Base-by-base conservation (phyloP, 208 protist genomes). In the Trypanosoma theileri region DNA sequence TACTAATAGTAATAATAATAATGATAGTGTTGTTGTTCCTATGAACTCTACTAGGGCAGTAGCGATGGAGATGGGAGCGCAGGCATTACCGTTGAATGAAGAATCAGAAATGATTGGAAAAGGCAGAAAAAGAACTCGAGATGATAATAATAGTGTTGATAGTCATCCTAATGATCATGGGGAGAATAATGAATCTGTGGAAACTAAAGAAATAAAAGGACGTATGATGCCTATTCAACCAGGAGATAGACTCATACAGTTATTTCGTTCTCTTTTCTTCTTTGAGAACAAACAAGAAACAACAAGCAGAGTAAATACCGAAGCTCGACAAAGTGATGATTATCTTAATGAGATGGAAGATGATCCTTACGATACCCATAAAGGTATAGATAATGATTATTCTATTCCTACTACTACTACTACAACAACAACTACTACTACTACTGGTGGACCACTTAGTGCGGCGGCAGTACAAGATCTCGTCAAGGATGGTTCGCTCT, bases 401-500 rank as follows among this genome's bases (percentile, higher is more conserved):
- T 22, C 10, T 35, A 56, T 22, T 3, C 51, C 51, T 4, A 16
- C 1, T 22, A 44, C 22, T 11, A 56, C 21, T 50, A 51, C 62
- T 14, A 56, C 57, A 1, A 50, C 58, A n/a, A 51, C 11, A 9
- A 44, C 22, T 11, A 56, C 21, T 41, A 51, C 55, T 14, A 56
- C 57, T 1, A 50, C 58, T 17, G 51, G 51, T 28, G 61, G 56
- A 21, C 28, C 42, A n/a, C 45, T 79, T 17, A 73, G 67, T 35
- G 66, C 51, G 0, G 58, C 69, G 1, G 74, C 69, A 12, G 68
- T 89, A n/a, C 76, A 79, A 19, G 80, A 88, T 19, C 54, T 80
- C 21, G 57, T 88, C 42, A 79, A 71, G 3, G 88, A 94, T 62
- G 55, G 57, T 8, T 67, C 81, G 1, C 75, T 94, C 14, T 90